Evolutionary conservation across 805 yeast genomes (phyloP), one percentile per base, ranked within the genome.

Genomic region (Starmerella bombi): DNA sequence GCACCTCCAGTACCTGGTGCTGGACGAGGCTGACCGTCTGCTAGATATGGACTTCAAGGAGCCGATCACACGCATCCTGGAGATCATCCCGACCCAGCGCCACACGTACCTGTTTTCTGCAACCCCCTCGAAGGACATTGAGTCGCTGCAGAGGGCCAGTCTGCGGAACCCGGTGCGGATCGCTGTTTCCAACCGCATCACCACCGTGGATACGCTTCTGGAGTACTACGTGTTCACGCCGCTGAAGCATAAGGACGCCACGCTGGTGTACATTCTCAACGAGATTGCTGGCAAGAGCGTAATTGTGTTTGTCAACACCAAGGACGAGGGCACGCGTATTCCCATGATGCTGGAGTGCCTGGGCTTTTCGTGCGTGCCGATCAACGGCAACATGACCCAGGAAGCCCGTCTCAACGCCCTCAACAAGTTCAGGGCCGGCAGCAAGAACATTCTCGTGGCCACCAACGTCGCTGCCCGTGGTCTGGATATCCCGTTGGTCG

Each of bases 401-500:
- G 79, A 75, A 41, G 74, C 94, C 8, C 70, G 99, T 48, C 63
- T 80, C 35, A 79, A 73, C 53, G 82, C 95, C 0, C 64, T 88
- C 32, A 66, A 69, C 20, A 65, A 60, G 32, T 91, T 88, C 57
- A 57, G 76, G 0, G 68, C 69, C 1, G 53, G 58, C 1, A 52
- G 55, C 5, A 59, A 62, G 3, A 78, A 76, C 45, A 66, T 88
- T 1, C 61, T 91, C 21, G 65, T 91, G 59, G 86, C 97, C 1
- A 91, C 98, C 0, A 97, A 91, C 65, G 95, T 91, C 15, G 96
- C 98, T 1, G 95, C 97, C 0, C 70, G 98, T 58, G 98, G 98
- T 33, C 72, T 91, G 18, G 98, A 91, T 63, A 78, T 91, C 25
- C 94, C 94, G 0, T 85, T 84, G 42, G 96, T 91, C 10, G 98